Percentiles rank a stretch among this genome's conserved stretches.
Evolutionary conservation across 2,329 filamentous ascomycete species (phyloP).

Genomic region (Penicillium paneum): DNA sequence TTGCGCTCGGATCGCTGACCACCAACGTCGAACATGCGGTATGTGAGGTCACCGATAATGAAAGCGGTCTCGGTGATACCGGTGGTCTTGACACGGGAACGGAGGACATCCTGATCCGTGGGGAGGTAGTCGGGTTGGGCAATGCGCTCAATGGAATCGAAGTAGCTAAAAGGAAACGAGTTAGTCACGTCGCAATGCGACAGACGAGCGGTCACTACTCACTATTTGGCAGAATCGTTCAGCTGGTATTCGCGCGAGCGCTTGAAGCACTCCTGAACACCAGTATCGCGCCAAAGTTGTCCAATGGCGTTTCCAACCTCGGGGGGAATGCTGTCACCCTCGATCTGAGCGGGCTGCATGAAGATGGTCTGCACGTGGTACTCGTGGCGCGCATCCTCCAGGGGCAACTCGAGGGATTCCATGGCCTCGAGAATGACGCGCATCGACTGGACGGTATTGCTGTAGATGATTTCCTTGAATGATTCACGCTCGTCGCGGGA

Average conservation of each 20-base stretch:
- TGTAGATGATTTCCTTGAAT: slow-evolving; percentile 70
- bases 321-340: slow-evolving; percentile 88
- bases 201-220: slow-evolving; percentile 42
- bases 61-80: slow-evolving; percentile 97
- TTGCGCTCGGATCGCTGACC: slow-evolving; percentile 93
- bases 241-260: slow-evolving; percentile 93
- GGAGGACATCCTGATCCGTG: slow-evolving; percentile 90
- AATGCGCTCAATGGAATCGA: slow-evolving; percentile 90
- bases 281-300: slow-evolving; percentile 86
- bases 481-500: slow-evolving; percentile 79
- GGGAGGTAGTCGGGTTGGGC: slow-evolving; percentile 89
- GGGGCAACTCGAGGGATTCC: slow-evolving; percentile 69
- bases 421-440: slow-evolving; percentile 68
- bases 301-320: slow-evolving; percentile 93
- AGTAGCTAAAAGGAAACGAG: slow-evolving; percentile 67
- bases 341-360: slow-evolving; percentile 96
- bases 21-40: slow-evolving; percentile 97
- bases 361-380: slow-evolving; percentile 98
- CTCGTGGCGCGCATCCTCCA: slow-evolving; percentile 88
- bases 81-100: slow-evolving; percentile 95
- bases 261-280: slow-evolving; percentile 93
- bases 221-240: slow-evolving; percentile 97
- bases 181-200: slow-evolving; percentile 8
- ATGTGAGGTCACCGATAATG: slow-evolving; percentile 90
- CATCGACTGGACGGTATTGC: slow-evolving; percentile 69